phyloP scores from a whole-genome alignment of 176 grass and related monocot genomes.

The Alopecurus myosuroides region DNA sequence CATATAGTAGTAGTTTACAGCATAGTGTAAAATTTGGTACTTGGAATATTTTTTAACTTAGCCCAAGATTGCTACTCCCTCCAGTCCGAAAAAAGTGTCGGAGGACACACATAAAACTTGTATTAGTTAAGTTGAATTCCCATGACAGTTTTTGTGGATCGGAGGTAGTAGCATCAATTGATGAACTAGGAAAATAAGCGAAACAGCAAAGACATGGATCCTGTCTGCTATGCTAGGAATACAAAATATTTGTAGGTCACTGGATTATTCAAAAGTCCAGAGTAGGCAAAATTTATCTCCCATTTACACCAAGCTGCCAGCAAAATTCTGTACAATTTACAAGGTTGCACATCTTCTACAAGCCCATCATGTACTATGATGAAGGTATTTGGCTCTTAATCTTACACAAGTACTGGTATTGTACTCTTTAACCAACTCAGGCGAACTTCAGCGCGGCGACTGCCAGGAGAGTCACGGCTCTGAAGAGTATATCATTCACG shows the following conservation, averaged over 20 bases:
- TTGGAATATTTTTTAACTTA: neutral
- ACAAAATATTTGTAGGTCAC: neutral
- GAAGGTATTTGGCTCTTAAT: constrained; percentile 8
- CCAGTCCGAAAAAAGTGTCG: no score
- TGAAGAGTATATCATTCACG: constrained; percentile 63
- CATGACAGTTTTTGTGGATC: no score
- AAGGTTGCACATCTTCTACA: constrained; percentile 26
- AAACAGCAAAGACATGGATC: neutral
- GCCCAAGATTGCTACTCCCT: no score
- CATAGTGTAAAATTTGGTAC: neutral
- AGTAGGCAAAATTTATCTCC: neutral
- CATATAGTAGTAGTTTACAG: neutral
- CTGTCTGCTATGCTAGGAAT: neutral
- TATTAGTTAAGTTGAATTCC: no score
- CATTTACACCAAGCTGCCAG: constrained; percentile 16
- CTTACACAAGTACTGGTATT: constrained; percentile 25
- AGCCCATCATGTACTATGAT: neutral
- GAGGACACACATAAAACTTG: no score
- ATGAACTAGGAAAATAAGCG: neutral
- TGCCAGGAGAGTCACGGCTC: constrained; percentile 51
- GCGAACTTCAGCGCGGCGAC: constrained; percentile 67
- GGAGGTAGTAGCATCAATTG: neutral
- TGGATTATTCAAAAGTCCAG: neutral
- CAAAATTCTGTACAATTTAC: constrained; percentile 54
- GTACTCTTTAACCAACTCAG: constrained; percentile 38